These are phyloP conservation scores for Yamagishiella unicocca DNA, from an alignment of 139 green algal genomes.

Conservation along the genomic window DNA sequence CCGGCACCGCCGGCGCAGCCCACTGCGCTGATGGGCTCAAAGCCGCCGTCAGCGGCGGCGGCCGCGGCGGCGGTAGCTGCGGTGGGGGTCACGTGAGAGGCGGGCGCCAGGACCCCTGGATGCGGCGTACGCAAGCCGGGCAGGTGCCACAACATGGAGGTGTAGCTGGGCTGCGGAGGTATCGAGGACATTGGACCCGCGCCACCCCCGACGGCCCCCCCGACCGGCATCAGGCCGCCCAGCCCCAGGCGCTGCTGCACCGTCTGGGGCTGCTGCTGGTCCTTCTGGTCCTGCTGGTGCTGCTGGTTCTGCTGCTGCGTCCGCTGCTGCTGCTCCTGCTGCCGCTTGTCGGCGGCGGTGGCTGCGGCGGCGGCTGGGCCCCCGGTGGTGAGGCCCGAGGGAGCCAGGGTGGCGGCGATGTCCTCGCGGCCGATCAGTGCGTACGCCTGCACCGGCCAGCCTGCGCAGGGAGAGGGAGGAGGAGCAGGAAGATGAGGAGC, in stretches of 20 bases:
- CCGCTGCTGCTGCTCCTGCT: constrained; percentile 26
- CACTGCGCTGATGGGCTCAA: neutral
- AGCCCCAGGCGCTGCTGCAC: neutral
- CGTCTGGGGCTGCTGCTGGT: neutral
- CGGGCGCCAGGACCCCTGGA: neutral
- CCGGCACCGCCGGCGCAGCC: neutral
- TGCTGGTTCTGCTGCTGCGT: neutral
- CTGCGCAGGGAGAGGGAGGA: constrained; percentile 23
- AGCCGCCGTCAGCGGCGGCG: neutral
- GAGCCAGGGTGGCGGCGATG: constrained; percentile 79
- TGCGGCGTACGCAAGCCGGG: neutral
- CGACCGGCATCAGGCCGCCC: neutral
- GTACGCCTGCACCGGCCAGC: constrained; percentile 88
- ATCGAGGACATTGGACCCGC: too few species aligned
- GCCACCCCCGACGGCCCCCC: neutral
- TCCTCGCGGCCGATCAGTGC: constrained; percentile 88
- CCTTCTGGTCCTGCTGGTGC: neutral
- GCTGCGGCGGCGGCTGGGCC: neutral
- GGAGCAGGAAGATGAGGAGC: too few species aligned
- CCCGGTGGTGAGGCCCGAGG: constrained; percentile 24
- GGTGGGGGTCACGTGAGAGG: neutral
- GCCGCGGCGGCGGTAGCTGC: neutral
- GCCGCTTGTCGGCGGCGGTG: neutral
- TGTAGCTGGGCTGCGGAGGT: constrained; percentile 6
- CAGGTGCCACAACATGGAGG: constrained; percentile 31